Evolutionary conservation across 2,329 filamentous ascomycete species (phyloP).

Genomic region (Hypoxylon sp.): DNA sequence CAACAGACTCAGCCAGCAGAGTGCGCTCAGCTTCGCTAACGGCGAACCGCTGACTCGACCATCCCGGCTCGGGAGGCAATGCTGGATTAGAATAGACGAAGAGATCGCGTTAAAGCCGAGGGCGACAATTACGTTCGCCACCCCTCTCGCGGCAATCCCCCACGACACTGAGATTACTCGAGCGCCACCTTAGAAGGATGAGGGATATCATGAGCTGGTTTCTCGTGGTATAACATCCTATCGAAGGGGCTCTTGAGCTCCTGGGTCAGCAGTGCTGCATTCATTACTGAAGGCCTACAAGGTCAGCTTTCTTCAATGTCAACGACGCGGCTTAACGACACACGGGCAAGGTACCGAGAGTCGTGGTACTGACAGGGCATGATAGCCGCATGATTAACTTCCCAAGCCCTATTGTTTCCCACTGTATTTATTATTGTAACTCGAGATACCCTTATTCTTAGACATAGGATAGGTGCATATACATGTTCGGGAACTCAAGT

Average conservation of each 20-base stretch:
- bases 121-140: neutral
- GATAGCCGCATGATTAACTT: neutral
- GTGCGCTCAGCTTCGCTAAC: slow-evolving; percentile 1
- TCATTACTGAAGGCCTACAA: neutral
- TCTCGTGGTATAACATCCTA: too few species aligned
- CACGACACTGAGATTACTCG: slow-evolving; percentile 27
- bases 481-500: too few species aligned
- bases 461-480: neutral
- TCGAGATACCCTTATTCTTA: neutral
- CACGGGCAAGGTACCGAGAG: neutral
- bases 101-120: slow-evolving; percentile 16
- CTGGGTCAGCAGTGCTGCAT: too few species aligned
- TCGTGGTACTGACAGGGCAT: neutral
- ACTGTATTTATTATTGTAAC: neutral
- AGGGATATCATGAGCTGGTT: neutral
- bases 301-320: neutral
- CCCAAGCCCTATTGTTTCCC: too few species aligned
- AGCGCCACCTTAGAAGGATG: neutral
- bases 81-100: slow-evolving; percentile 41
- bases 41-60: slow-evolving; percentile 11
- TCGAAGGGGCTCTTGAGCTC: too few species aligned
- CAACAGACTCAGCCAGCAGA: slow-evolving; percentile 22
- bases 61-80: slow-evolving; percentile 14
- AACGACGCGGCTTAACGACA: neutral
- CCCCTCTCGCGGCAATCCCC: slow-evolving; percentile 16